Percentiles rank a stretch among this genome's conserved stretches.
These are phyloP conservation scores for Brassica nigra DNA, from an alignment of 345 rosid species.

Conservation along the genomic window DNA sequence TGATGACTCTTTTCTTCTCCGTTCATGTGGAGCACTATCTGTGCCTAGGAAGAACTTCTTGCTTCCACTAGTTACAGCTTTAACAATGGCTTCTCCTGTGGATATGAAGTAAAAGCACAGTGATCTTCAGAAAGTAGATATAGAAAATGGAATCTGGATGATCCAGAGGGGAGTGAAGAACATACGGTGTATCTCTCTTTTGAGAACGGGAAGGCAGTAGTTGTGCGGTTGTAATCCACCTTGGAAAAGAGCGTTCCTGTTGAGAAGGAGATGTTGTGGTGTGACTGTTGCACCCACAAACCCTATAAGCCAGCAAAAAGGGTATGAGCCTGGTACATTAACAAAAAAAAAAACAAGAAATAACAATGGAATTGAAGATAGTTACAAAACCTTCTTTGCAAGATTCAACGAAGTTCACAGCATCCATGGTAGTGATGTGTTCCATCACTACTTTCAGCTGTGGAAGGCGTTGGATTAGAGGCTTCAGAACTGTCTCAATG, in stretches of 20 bases:
- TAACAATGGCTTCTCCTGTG: conserved; percentile 81
- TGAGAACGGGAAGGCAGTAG: conserved; percentile 94
- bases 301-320: conserved; percentile 43
- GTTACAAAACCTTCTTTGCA: conserved; percentile 66
- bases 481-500: conserved; percentile 73
- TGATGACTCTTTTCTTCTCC: conserved; percentile 69
- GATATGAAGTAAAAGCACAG: conserved; percentile 2
- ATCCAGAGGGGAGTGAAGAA: conserved; percentile 9
- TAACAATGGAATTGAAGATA: not conserved
- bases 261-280: conserved; percentile 94
- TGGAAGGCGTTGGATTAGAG: conserved; percentile 74
- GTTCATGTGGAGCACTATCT: conserved; percentile 98
- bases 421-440: conserved; percentile 90
- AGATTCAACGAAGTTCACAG: conserved; percentile 81
- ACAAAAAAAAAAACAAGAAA: not conserved
- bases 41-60: conserved; percentile 91
- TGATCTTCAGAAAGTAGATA: not conserved
- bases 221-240: conserved; percentile 94
- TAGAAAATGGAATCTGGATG: not conserved
- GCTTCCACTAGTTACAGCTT: conserved; percentile 92
- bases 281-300: conserved; percentile 90
- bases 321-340: conserved; percentile 5
- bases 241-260: conserved; percentile 86
- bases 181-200: conserved; percentile 89
- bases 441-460: conserved; percentile 84